Conservation (phyloP, 108 stramenopile species). For the Ochromonas danica region DNA sequence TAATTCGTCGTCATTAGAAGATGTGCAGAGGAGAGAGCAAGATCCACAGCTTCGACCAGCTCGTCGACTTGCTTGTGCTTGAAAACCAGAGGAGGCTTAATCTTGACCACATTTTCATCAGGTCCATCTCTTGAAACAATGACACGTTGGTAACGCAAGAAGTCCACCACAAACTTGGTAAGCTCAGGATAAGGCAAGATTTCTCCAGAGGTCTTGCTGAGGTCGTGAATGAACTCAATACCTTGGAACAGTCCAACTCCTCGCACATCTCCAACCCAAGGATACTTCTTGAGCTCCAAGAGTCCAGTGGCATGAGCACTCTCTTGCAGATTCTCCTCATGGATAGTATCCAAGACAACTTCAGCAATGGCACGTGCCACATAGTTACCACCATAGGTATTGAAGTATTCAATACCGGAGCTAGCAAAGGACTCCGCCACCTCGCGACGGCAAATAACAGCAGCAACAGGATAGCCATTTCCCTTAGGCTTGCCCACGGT, state of each 20-base stretch:
- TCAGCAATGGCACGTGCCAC: conserved; percentile 66
- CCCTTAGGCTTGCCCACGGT: conserved; percentile 94
- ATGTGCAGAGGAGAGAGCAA: conserved; percentile 39
- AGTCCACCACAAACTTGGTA: conserved; percentile 24
- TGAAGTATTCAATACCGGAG: conserved; percentile 89
- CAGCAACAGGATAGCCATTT: conserved; percentile 91
- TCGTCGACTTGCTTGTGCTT: conserved; percentile 64
- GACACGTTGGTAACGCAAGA: conserved; percentile 57
- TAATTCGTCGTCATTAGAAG: too few species aligned
- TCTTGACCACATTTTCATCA: conserved; percentile 78
- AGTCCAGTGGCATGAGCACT: conserved; percentile 67
- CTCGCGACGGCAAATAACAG: conserved; percentile 69
- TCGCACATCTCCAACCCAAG: conserved; percentile 81
- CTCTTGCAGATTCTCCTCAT: conserved; percentile 68
- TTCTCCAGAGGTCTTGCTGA: conserved; percentile 61
- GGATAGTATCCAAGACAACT: conserved; percentile 63
- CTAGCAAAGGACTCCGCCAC: conserved; percentile 76
- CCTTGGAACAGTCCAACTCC: conserved; percentile 89
- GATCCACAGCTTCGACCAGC: conserved; percentile 66
- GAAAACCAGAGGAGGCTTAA: conserved; percentile 94
- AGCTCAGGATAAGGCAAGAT: conserved; percentile 67
- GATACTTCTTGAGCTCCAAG: conserved; percentile 34
- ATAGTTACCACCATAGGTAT: conserved; percentile 90
- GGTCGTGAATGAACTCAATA: conserved; percentile 75
- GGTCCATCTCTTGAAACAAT: conserved; percentile 82